Conservation (phyloP, 495 filamentous ascomycete genomes). For the Aspergillus affinis region DNA sequence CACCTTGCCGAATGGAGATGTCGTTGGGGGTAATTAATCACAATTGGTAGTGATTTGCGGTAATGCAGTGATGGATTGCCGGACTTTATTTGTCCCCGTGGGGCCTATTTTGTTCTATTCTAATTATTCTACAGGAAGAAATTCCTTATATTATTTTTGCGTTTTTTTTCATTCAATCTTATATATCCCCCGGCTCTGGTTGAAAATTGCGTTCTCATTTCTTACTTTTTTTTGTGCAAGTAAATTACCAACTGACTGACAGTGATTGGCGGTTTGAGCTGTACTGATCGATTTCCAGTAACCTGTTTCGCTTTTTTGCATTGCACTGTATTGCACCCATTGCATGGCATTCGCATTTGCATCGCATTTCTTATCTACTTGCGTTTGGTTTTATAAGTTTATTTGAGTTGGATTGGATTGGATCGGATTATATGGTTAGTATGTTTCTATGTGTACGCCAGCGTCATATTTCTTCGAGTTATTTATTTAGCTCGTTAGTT, state of each 20-base stretch:
- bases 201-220: not conserved
- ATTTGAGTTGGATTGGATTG: not conserved
- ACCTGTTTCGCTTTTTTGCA: not conserved
- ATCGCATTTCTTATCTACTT: not conserved
- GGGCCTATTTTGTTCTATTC: not conserved
- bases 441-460: not conserved
- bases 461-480: not conserved
- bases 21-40: constrained; percentile 32
- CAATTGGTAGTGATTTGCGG: not conserved
- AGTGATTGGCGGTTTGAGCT: not conserved
- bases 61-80: not conserved
- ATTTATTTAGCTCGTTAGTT: too few species aligned
- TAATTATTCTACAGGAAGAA: not conserved
- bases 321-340: not conserved
- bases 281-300: not conserved
- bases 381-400: not conserved
- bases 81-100: not conserved
- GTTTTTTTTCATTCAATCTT: not conserved
- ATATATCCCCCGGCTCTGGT: not conserved
- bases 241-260: not conserved
- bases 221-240: not conserved
- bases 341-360: not conserved
- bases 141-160: not conserved
- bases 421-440: not conserved
- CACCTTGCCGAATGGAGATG: constrained; percentile 39